phyloP scores from a whole-genome alignment of 2,329 filamentous ascomycete genomes.

The Alternaria sp. region DNA sequence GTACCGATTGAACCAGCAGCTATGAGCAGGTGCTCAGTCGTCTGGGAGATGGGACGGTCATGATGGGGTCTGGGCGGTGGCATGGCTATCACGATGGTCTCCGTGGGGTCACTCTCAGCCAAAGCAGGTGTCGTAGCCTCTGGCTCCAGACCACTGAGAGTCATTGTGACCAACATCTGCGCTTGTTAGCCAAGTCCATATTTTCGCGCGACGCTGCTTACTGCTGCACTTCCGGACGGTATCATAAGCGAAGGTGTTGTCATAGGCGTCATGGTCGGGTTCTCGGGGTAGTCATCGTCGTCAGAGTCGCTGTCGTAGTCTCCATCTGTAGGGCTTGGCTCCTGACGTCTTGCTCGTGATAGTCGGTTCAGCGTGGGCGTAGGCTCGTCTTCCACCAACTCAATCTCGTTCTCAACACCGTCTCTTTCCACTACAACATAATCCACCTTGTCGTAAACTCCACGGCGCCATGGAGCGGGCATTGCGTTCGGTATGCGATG shows the following conservation, averaged over 20 bases:
- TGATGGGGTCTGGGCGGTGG: constrained; percentile 18
- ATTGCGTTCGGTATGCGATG: constrained; percentile 33
- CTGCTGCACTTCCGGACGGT: constrained; percentile 22
- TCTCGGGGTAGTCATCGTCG: constrained; percentile 13
- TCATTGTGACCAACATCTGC: constrained; percentile 35
- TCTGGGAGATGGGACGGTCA: constrained; percentile 38
- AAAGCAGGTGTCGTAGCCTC: constrained; percentile 24
- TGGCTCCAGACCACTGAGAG: constrained; percentile 13
- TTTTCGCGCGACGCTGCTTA: constrained; percentile 15
- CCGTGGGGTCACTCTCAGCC: constrained; percentile 30
- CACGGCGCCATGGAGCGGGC: constrained; percentile 33
- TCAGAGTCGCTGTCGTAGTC: constrained; percentile 22
- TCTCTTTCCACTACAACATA: constrained; percentile 39
- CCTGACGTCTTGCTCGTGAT: constrained; percentile 21
- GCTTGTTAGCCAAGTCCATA: constrained; percentile 18
- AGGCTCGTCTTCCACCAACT: constrained; percentile 18
- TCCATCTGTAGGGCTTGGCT: constrained; percentile 9
- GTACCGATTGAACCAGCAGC: constrained; percentile 50
- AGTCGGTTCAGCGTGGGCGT: constrained; percentile 25
- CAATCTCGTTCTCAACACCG: constrained; percentile 18
- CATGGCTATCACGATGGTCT: constrained; percentile 34
- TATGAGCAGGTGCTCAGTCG: constrained; percentile 49
- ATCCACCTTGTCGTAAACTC: constrained; percentile 29
- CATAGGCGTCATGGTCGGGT: background rate
- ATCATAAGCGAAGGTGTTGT: constrained; percentile 3